Evolutionary conservation across 495 filamentous ascomycete genomes (phyloP), one percentile per base, ranked within the genome.

Genomic region (Cryomyces minteri): DNA sequence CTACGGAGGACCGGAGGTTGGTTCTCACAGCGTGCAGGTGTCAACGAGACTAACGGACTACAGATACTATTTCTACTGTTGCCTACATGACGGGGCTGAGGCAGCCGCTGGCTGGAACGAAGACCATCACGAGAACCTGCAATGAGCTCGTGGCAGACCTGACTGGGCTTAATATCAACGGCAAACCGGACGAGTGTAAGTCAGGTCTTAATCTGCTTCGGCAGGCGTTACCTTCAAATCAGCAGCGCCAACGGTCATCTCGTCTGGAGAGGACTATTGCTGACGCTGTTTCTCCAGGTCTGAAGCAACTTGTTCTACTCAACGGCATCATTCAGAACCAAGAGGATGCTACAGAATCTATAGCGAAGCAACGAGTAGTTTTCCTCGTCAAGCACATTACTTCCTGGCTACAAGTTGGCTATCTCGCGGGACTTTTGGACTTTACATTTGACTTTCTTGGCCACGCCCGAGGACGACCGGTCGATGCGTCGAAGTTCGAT

Each of bases 381-480:
- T 85, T 93, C 55, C 76, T 88, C 28, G 71, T 87, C 31, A 84
- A 85, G 58, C 76, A 88, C 51, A 61, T 94, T 5, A 67, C 80
- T 6, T 67, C 73, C 12, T 87, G 81, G 73, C 59, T 83, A 2
- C 67, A 79, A 32, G 69, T 79, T 11, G 67, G 76, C 12, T 80
- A 79, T 42, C 57, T 88, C 3, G 60, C 66, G 5, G 75, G 80
- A 6, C 58, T 99, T 3, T 64, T 96, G 39, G 65, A 77, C 39
- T 86, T 94, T 46, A 73, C 73, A 5, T 87, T 88, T 47, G 81
- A 88, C 46, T 76, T 92, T 48, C 76, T 98, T 0, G 79, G 84
- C 31, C 79, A 79, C 50, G 73, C 73, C 0, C 67, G 72, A 14
- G 76, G 75, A 28, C 76, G 75, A 47, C 71, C 84, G 0, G 60